Percentiles rank a stretch among this genome's conserved stretches.
These are phyloP conservation scores for Ogataea degrootiae DNA, from an alignment of 805 yeast species.

Conservation along the genomic window DNA sequence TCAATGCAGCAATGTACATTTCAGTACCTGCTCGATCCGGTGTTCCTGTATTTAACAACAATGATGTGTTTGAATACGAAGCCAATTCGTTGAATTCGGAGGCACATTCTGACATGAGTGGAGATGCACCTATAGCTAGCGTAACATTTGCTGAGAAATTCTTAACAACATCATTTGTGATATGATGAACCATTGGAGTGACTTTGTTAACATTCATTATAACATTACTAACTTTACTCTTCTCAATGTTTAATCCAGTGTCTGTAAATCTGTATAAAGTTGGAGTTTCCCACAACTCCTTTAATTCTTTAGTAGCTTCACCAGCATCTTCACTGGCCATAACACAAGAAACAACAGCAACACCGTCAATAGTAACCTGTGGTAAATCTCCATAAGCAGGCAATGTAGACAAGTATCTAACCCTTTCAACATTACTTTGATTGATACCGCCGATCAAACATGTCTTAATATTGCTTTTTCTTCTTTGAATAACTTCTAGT, in stretches of 20 bases:
- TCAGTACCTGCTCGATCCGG: conserved; percentile 41
- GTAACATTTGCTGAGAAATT: conserved; percentile 85
- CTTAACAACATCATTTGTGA: conserved; percentile 85
- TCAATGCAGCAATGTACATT: conserved; percentile 47
- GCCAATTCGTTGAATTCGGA: conserved; percentile 70
- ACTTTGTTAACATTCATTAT: conserved; percentile 1
- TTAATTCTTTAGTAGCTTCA: conserved; percentile 40
- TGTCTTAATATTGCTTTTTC: conserved; percentile 40
- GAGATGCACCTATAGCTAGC: conserved; percentile 79
- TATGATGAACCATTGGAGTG: conserved; percentile 75
- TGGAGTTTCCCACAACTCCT: conserved; percentile 21
- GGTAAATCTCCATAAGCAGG: conserved; percentile 33
- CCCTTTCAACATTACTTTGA: conserved; percentile 53
- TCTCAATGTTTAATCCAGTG: too few species aligned
- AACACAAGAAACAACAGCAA: conserved; percentile 83
- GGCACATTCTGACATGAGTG: conserved; percentile 76
- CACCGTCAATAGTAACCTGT: conserved; percentile 53
- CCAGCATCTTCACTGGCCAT: conserved; percentile 60
- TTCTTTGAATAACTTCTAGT: conserved; percentile 40
- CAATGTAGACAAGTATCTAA: conserved; percentile 44
- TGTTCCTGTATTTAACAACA: conserved; percentile 76
- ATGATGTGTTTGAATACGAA: conserved; percentile 43
- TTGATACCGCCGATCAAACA: conserved; percentile 83
- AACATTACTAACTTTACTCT: neutral
- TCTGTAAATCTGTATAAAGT: neutral